phyloP scores from a whole-genome alignment of 78 protist genomes.

The Blattamonas nauphoetae region DNA sequence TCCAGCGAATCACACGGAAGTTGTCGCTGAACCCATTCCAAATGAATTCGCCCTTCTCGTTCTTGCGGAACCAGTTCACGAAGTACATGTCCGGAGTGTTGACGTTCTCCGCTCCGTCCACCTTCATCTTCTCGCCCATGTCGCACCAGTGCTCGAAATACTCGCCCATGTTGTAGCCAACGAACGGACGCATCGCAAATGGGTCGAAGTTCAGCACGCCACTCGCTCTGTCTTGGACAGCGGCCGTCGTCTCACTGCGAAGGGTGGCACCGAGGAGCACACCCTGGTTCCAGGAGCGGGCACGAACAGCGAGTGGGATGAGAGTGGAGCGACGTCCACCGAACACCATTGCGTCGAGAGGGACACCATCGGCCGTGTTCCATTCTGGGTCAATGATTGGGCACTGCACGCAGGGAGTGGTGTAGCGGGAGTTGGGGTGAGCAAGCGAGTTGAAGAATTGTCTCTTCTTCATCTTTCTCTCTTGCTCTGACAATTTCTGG shows the following conservation, averaged over 20 bases:
- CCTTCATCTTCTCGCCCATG: slow-evolving; percentile 33
- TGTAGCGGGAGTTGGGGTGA: slow-evolving; percentile 78
- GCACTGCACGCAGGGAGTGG: slow-evolving; percentile 64
- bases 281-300: slow-evolving; percentile 79
- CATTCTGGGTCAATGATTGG: slow-evolving; percentile 62
- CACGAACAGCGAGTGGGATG: slow-evolving; percentile 54
- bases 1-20: slow-evolving; percentile 71
- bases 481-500: too few relatives aligned
- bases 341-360: slow-evolving; percentile 71
- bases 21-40: slow-evolving; percentile 88
- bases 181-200: slow-evolving; percentile 77
- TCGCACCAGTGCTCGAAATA: slow-evolving; percentile 73
- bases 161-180: slow-evolving; percentile 82
- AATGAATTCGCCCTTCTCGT: slow-evolving; percentile 48
- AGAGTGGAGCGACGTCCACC: slow-evolving; percentile 71
- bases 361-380: slow-evolving; percentile 69
- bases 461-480: neutral
- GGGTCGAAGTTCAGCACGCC: slow-evolving; percentile 55
- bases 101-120: slow-evolving; percentile 22
- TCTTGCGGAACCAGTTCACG: slow-evolving; percentile 78
- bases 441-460: slow-evolving; percentile 42
- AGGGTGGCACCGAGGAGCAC: slow-evolving; percentile 66
- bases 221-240: slow-evolving; percentile 9
- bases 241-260: slow-evolving; percentile 68
- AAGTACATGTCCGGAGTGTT: slow-evolving; percentile 61